These are phyloP conservation scores for Emericellopsis terricola DNA, from an alignment of 495 filamentous ascomycete species.

Conservation along the genomic window DNA sequence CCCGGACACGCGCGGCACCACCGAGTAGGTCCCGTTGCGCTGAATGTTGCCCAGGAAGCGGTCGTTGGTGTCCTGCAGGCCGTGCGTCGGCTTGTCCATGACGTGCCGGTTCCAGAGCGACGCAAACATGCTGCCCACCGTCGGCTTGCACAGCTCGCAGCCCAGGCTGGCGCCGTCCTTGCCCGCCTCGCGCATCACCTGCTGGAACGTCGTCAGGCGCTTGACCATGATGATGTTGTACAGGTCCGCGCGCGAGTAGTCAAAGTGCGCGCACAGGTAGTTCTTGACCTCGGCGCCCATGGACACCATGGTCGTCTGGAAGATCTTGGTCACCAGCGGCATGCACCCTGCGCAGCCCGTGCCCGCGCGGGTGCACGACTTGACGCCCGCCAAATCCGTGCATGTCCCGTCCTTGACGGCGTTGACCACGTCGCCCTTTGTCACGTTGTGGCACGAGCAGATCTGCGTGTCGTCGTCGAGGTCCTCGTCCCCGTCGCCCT, in stretches of 20 bases:
- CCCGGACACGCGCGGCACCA: conserved; percentile 69
- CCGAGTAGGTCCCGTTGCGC: conserved; percentile 82
- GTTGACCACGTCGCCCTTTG: conserved; percentile 64
- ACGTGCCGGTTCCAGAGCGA: conserved; percentile 76
- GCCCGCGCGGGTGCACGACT: conserved; percentile 88
- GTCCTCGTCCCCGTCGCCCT: conserved; percentile 44
- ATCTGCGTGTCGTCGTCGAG: conserved; percentile 72
- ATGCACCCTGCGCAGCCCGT: conserved; percentile 92
- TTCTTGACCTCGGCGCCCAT: conserved; percentile 90
- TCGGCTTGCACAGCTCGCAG: conserved; percentile 85
- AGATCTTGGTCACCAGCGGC: conserved; percentile 81
- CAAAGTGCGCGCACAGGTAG: conserved; percentile 73
- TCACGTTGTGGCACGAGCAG: conserved; percentile 93
- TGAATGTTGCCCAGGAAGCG: conserved; percentile 89
- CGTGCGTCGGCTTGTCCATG: conserved; percentile 56
- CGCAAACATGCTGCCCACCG: conserved; percentile 69
- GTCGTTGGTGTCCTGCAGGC: conserved; percentile 90
- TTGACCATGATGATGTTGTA: conserved; percentile 84
- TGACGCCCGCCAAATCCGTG: conserved; percentile 73
- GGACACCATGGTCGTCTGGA: conserved; percentile 78
- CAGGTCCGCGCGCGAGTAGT: conserved; percentile 71
- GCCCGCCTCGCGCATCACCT: conserved; percentile 72
- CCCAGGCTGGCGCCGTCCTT: conserved; percentile 59
- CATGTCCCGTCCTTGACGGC: conserved; percentile 67
- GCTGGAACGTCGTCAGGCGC: conserved; percentile 51